Evolutionary conservation across 106 monocot genomes (phyloP), one percentile per base, ranked within the genome.

Genomic region (Acanthochlamys bracteata): DNA sequence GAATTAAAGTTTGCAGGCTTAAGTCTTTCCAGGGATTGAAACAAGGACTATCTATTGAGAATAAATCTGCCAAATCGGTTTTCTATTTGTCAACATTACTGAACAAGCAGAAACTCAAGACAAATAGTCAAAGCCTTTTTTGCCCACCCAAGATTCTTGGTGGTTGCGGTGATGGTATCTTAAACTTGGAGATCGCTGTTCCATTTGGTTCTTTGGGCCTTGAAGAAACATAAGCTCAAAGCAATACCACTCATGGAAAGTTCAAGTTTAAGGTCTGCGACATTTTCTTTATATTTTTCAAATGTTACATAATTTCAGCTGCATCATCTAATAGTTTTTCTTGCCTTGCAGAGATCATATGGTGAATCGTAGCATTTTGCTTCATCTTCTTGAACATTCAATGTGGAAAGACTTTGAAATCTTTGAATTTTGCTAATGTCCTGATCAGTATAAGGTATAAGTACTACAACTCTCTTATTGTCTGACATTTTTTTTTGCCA

Each of bases 91-190:
- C 71, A 49, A 25, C 13, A 21, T 19, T 55, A 16, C 40, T 43
- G 61, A 20, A 54, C 53, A 75, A 71, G 57, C 24, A 62, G 57
- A 39, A 52, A 53, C 17, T 20, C 42, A 66, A 65, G 22, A 69
- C 60, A 15, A 71, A 33, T 49, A 69, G 68, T 65, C 64, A 45
- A 11, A 72, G 55, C 22, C 72, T 81, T 25, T 69, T 41, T 60
- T 82, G 81, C 25, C 81, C 76, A 14, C 33, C 73, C 42, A 68
- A 60, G 39, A 69, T 46, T 46, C 57, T 61, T 61, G 81, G 81
- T 41, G 81, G 81, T 42, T 81, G 73, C 56, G 57, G 65, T 70
- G 61, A 65, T 47, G 73, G 69, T 55, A 56, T 73, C 24, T 49
- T 82, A 20, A 73, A 47, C 47, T 57, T 76, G 65, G 64, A 62